phyloP scores from a whole-genome alignment of 805 yeast species.

The Zygoascus bituminiphila region DNA sequence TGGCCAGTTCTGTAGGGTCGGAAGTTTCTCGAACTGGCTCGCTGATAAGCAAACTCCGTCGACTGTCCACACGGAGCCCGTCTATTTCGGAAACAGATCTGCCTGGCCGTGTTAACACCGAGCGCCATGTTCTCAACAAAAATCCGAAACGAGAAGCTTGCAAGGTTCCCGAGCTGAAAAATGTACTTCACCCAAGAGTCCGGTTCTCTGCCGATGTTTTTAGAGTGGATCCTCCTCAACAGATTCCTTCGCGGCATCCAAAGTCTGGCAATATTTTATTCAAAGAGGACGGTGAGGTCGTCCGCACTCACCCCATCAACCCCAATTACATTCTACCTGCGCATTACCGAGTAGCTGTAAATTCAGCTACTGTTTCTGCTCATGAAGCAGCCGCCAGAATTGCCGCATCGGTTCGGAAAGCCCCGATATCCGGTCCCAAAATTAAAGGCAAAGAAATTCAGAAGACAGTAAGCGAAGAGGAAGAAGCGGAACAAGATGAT shows the following conservation, averaged over 20 bases:
- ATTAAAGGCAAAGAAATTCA: neutral
- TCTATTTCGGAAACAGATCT: neutral
- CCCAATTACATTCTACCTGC: conserved; percentile 14
- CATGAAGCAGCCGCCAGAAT: conserved; percentile 18
- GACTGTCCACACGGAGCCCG: conserved; percentile 12
- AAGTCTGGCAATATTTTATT: conserved; percentile 61
- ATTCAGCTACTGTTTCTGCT: conserved; percentile 15
- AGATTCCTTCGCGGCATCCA: conserved; percentile 81
- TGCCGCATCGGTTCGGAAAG: conserved; percentile 12
- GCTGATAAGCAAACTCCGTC: conserved; percentile 14
- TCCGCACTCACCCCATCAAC: conserved; percentile 4
- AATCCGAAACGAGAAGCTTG: conserved; percentile 33
- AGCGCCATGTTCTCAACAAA: conserved; percentile 37
- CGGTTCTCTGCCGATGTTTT: conserved; percentile 70
- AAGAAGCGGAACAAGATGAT: conserved; percentile 23
- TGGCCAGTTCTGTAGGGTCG: neutral
- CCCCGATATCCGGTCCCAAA: neutral
- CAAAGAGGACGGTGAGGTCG: conserved; percentile 21
- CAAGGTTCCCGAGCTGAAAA: conserved; percentile 13
- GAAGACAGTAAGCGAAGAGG: conserved; percentile 7
- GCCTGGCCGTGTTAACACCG: conserved; percentile 8
- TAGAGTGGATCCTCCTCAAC: conserved; percentile 82
- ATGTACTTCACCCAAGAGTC: conserved; percentile 46
- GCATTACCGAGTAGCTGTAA: conserved; percentile 13
- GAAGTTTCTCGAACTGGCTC: conserved; percentile 9